These are phyloP conservation scores for Saksenaea oblongispora DNA, from an alignment of 371 early-diverging fungal species.

Conservation along the genomic window DNA sequence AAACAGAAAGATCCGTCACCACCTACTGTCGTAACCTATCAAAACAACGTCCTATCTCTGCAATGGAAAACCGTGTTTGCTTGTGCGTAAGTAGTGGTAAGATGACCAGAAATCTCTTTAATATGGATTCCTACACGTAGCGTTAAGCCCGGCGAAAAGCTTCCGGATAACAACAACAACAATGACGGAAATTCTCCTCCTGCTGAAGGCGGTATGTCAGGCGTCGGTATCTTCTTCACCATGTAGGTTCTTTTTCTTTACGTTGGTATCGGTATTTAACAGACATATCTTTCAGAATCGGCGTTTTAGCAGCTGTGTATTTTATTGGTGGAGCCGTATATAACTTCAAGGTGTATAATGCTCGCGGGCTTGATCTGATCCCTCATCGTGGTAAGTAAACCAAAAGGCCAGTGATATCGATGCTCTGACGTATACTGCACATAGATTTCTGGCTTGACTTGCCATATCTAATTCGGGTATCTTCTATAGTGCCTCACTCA, in stretches of 20 bases:
- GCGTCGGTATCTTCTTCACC: constrained; percentile 57
- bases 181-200: constrained; percentile 11
- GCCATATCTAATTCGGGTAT: constrained; percentile 48
- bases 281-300: constrained; percentile 28
- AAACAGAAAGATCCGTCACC: constrained; percentile 16
- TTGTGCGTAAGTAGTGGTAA: constrained; percentile 37
- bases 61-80: constrained; percentile 51
- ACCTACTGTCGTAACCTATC: constrained; percentile 34
- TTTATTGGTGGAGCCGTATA: constrained; percentile 62
- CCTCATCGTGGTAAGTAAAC: constrained; percentile 55
- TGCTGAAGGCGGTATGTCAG: constrained; percentile 35
- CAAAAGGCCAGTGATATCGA: background rate
- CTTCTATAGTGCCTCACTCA: background rate
- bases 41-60: constrained; percentile 34
- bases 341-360: constrained; percentile 61
- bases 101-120: background rate
- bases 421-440: background rate
- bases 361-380: constrained; percentile 59
- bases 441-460: constrained; percentile 54
- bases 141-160: constrained; percentile 24
- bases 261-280: background rate
- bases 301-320: constrained; percentile 48
- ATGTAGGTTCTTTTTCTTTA: constrained; percentile 34
- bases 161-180: constrained; percentile 22
- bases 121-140: constrained; percentile 6